Conservation (phyloP, 371 early-diverging fungal species). For the Furculomyces boomerangus region DNA sequence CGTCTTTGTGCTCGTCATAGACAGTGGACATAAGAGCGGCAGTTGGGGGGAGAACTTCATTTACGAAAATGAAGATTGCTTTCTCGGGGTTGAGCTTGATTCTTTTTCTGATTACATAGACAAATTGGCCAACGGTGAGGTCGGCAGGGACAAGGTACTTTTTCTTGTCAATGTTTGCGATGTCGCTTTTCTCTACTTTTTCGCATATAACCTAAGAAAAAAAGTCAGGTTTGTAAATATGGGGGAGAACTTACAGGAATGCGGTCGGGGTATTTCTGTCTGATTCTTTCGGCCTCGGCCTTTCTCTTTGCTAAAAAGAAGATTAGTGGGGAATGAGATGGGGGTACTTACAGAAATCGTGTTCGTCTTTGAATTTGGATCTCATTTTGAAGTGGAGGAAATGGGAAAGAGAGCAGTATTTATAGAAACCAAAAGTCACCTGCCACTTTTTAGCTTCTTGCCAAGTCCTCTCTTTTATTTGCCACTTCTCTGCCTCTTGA, state of each 20-base stretch:
- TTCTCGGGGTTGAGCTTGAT: slow-evolving; percentile 87
- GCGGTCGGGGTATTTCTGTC: slow-evolving; percentile 92
- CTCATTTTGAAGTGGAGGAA: slow-evolving; percentile 32
- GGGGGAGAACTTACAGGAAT: slow-evolving; percentile 51
- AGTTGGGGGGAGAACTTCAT: slow-evolving; percentile 82
- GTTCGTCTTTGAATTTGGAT: slow-evolving; percentile 91
- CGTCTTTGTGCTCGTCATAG: slow-evolving; percentile 88
- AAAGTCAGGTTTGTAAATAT: not conserved
- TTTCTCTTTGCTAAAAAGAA: slow-evolving; percentile 73
- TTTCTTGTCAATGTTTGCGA: slow-evolving; percentile 92
- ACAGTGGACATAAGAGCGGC: slow-evolving; percentile 73
- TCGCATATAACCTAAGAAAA: slow-evolving; percentile 58
- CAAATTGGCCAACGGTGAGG: slow-evolving; percentile 93
- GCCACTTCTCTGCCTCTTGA: no score
- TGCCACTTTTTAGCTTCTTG: no score
- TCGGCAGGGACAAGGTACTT: slow-evolving; percentile 95
- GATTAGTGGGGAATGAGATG: not conserved
- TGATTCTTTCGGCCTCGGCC: slow-evolving; percentile 88
- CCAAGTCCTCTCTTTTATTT: no score
- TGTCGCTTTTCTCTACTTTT: slow-evolving; percentile 89
- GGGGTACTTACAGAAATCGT: slow-evolving; percentile 63
- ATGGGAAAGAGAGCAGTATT: not conserved
- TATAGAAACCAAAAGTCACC: not conserved
- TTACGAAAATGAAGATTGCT: slow-evolving; percentile 96
- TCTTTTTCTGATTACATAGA: slow-evolving; percentile 86